These are phyloP conservation scores for Lentinula guzmanii DNA, from an alignment of 768 basidiomycete species.

Conservation along the genomic window DNA sequence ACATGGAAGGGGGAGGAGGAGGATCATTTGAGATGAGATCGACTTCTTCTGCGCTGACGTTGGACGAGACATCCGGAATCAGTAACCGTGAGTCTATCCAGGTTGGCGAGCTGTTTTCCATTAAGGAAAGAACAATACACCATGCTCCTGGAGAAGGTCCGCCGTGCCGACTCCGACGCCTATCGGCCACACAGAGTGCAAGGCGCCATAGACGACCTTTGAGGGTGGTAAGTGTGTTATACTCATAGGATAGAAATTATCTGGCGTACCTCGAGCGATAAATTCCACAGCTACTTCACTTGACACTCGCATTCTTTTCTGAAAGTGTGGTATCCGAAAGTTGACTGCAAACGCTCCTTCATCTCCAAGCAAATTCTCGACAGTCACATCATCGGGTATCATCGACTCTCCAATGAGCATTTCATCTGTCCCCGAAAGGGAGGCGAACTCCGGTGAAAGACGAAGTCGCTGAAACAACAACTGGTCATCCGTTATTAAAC, in stretches of 20 bases:
- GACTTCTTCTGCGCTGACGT: background rate
- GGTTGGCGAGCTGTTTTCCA: constrained; percentile 54
- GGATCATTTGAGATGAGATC: background rate
- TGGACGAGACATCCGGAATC: constrained; percentile 23
- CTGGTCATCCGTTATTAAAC: constrained; percentile 57
- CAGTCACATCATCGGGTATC: constrained; percentile 46
- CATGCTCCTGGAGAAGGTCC: constrained; percentile 27
- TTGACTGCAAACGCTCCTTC: constrained; percentile 49
- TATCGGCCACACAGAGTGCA: constrained; percentile 27
- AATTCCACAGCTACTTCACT: constrained; percentile 54
- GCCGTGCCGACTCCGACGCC: constrained; percentile 2
- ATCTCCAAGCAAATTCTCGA: constrained; percentile 44
- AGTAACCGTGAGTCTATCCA: constrained; percentile 49
- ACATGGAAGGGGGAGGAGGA: background rate
- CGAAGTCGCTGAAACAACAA: constrained; percentile 54
- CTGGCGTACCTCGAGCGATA: constrained; percentile 44
- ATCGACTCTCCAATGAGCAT: constrained; percentile 38
- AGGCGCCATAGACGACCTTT: constrained; percentile 56
- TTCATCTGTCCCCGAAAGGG: constrained; percentile 48
- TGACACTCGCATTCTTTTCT: constrained; percentile 65
- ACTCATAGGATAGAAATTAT: background rate
- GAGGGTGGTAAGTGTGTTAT: background rate
- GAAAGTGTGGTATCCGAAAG: constrained; percentile 52
- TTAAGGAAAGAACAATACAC: constrained; percentile 45
- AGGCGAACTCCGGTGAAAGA: constrained; percentile 42